Base-by-base conservation (phyloP, 345 rosid species). In the Hypericum androsaemum region DNA sequence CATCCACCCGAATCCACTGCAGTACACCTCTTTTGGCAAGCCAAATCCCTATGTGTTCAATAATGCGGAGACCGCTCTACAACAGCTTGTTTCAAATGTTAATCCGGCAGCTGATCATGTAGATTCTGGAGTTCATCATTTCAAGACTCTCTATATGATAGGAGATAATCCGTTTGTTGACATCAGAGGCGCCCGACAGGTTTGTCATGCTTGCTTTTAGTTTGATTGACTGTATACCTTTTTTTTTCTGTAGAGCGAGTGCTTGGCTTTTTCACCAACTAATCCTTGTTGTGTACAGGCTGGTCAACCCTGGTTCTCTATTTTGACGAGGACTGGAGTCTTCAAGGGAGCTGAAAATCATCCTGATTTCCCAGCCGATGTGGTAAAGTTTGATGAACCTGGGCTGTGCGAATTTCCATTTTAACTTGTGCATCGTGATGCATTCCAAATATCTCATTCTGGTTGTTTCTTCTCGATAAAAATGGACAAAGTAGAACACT, bases 131-230 rank as follows among this genome's bases (percentile, higher is more conserved):
- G 60, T 46, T 56, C 78, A 57, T 73, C 59, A 59, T 16, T 83
- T 86, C 52, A 78, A 36, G 41, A 86, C 80, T 37, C 61, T 89
- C 22, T 83, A 83, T 60, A 86, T 86, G 95, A 61, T 89, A 12
- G 95, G 95, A 62, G 97, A 83, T 60, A 89, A 89, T 58, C 97
- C 95, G 17, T 72, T 74, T 43, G 79, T 81, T 15, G 86, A 89
- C 65, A 81, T 89, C 51, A 77, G 69, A 59, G 94, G 97, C 37
- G 84, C 89, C 59, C 56, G 35, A 3, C 67, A 71, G 92, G 94
- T 89, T 69, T 60, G 62, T 65, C 44, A 43, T 36, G 40, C 35
- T 32, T 13, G 0, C 37, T 8, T 6, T 43, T 32, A 9, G 39
- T 50, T 6, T 12, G 43, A 12, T 12, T 37, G 43, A 49, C 37